phyloP scores from a whole-genome alignment of 2,329 filamentous ascomycete species.

The Phialocephala subalpina region DNA sequence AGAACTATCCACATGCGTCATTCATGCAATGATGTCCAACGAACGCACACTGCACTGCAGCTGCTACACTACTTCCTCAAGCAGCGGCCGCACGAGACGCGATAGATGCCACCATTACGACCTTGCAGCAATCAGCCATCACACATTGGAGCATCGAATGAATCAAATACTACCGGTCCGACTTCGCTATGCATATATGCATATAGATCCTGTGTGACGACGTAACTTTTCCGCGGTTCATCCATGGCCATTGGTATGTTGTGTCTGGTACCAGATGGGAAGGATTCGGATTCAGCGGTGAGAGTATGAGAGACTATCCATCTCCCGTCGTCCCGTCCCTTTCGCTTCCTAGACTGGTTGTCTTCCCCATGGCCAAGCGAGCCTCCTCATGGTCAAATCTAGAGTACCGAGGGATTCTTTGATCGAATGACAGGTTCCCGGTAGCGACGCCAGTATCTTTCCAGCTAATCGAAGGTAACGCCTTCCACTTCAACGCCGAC shows the following conservation, averaged over 20 bases:
- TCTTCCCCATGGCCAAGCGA: slow-evolving; percentile 16
- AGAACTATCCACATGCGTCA: slow-evolving; percentile 18
- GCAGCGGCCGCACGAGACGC: slow-evolving; percentile 7
- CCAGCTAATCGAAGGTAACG: not conserved
- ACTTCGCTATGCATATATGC: slow-evolving; percentile 29
- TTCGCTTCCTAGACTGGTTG: slow-evolving; percentile 14
- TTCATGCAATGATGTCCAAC: slow-evolving; percentile 27
- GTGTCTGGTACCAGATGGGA: slow-evolving; percentile 21
- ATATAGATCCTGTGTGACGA: slow-evolving; percentile 31
- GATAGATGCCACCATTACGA: not conserved
- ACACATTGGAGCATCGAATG: slow-evolving; percentile 2
- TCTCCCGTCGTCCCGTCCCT: slow-evolving; percentile 27
- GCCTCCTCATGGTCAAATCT: slow-evolving; percentile 14
- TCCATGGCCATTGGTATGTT: slow-evolving; percentile 28
- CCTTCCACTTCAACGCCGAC: not conserved
- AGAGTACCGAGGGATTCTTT: slow-evolving; percentile 7
- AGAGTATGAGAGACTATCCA: slow-evolving; percentile 18
- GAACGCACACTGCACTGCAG: slow-evolving; percentile 8
- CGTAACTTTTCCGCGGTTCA: slow-evolving; percentile 25
- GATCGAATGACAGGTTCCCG: slow-evolving; percentile 2
- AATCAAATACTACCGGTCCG: slow-evolving; percentile 20
- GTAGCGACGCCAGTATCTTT: slow-evolving; percentile 13
- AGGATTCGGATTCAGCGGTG: slow-evolving; percentile 33
- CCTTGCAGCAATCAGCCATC: slow-evolving; percentile 9
- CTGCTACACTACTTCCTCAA: not conserved